These are phyloP conservation scores for Mucor piriformis DNA, from an alignment of 371 early-diverging fungal species.

Conservation along the genomic window DNA sequence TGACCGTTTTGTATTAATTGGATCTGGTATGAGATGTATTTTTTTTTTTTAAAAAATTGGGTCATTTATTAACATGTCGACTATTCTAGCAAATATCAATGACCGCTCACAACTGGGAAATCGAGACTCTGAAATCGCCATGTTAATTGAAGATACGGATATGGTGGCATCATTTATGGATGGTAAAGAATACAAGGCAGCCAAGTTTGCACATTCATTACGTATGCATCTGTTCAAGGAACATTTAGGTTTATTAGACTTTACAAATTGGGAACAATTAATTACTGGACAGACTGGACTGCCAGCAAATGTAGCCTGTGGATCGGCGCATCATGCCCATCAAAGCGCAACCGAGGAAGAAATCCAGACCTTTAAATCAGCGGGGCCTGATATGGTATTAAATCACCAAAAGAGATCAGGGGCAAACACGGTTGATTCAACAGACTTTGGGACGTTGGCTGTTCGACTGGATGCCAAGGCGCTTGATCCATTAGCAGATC, in stretches of 20 bases:
- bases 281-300: not conserved
- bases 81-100: constrained; percentile 52
- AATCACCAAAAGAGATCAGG: constrained; percentile 32
- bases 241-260: constrained; percentile 75
- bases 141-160: constrained; percentile 82
- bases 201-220: constrained; percentile 74
- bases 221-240: constrained; percentile 83
- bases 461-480: constrained; percentile 28
- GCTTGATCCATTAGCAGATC: constrained; percentile 74
- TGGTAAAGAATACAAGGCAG: constrained; percentile 72
- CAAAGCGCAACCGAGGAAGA: constrained; percentile 22
- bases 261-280: constrained; percentile 30
- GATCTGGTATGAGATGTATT: constrained; percentile 61
- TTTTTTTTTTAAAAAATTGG: not conserved
- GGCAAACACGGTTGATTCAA: not conserved
- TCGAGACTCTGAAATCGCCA: constrained; percentile 91
- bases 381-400: constrained; percentile 31
- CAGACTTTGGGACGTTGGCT: not conserved
- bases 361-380: constrained; percentile 22
- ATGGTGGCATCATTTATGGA: constrained; percentile 73
- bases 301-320: not conserved
- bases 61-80: not conserved
- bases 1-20: constrained; percentile 80
- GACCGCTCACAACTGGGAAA: constrained; percentile 88
- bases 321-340: constrained; percentile 9